A percentile compares a stretch with the other conserved stretches of the same genome.
These are phyloP conservation scores for Solanum dulcamara DNA, from an alignment of 257 asterid species.

Conservation along the genomic window DNA sequence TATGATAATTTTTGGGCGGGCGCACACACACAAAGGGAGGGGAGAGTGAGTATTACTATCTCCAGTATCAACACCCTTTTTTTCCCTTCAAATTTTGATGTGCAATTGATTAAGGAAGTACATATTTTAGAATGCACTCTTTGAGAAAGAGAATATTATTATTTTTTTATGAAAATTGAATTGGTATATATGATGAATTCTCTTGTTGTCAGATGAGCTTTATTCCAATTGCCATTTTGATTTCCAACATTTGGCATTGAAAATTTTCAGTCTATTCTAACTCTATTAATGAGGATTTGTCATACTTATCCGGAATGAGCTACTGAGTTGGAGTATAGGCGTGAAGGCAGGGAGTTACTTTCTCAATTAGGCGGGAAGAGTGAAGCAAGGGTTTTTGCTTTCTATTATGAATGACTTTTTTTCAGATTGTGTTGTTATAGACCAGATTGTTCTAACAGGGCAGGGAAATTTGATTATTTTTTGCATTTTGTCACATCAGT, in stretches of 20 bases:
- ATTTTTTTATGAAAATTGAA: not conserved
- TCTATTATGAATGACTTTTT: no score
- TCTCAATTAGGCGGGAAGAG: not conserved
- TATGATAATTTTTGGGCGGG: not conserved
- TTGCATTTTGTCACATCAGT: not conserved
- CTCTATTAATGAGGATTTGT: no score
- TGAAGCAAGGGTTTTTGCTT: not conserved
- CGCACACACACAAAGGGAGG: not conserved
- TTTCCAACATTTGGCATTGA: no score
- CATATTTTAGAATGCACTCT: not conserved
- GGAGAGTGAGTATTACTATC: constrained; percentile 11
- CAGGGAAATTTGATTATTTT: no score
- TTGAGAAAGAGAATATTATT: not conserved
- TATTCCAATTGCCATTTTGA: no score
- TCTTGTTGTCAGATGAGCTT: no score
- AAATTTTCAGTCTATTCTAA: no score
- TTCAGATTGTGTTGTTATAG: no score
- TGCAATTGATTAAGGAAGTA: not conserved
- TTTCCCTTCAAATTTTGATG: not conserved
- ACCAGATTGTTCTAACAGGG: no score
- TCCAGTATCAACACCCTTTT: not conserved
- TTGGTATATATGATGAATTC: not conserved
- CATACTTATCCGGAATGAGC: not conserved
- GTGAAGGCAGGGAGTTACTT: not conserved
- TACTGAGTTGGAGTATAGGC: not conserved